phyloP scores from a whole-genome alignment of 306 rosid species.

The Casuarina equisetifolia region DNA sequence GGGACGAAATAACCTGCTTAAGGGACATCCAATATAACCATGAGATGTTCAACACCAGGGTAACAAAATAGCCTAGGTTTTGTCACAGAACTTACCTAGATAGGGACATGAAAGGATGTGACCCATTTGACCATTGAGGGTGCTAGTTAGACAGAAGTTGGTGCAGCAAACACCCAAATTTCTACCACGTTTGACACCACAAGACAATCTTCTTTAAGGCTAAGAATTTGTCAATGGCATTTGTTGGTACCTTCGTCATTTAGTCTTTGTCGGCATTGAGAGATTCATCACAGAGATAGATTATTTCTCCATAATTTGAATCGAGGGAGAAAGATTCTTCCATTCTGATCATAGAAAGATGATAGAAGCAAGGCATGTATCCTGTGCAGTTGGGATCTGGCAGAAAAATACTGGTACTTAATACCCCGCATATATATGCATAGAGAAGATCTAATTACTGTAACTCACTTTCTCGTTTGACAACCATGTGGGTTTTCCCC shows the following conservation, averaged over 20 bases:
- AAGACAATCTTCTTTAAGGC: conserved; percentile 8
- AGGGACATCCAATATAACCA: neutral
- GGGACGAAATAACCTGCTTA: no score
- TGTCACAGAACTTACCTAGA: conserved; percentile 24
- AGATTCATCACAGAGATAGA: conserved; percentile 6
- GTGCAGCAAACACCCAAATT: conserved; percentile 52
- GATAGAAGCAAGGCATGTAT: neutral
- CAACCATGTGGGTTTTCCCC: neutral
- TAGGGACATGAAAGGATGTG: conserved; percentile 34
- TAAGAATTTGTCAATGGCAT: conserved; percentile 39
- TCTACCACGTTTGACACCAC: conserved; percentile 28
- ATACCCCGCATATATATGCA: neutral
- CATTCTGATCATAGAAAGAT: neutral
- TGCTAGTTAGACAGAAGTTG: conserved; percentile 57
- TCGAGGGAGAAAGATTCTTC: neutral
- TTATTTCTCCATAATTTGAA: neutral
- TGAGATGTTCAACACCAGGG: neutral
- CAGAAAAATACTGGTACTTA: no score
- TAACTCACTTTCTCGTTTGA: neutral
- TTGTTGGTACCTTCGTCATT: conserved; percentile 38
- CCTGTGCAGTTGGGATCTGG: neutral
- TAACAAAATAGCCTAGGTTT: neutral
- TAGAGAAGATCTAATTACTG: neutral
- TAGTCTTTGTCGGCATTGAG: conserved; percentile 32
- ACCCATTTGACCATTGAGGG: conserved; percentile 35